phyloP scores from a whole-genome alignment of 2,329 filamentous ascomycete species.

The Diaporthe vaccinii region DNA sequence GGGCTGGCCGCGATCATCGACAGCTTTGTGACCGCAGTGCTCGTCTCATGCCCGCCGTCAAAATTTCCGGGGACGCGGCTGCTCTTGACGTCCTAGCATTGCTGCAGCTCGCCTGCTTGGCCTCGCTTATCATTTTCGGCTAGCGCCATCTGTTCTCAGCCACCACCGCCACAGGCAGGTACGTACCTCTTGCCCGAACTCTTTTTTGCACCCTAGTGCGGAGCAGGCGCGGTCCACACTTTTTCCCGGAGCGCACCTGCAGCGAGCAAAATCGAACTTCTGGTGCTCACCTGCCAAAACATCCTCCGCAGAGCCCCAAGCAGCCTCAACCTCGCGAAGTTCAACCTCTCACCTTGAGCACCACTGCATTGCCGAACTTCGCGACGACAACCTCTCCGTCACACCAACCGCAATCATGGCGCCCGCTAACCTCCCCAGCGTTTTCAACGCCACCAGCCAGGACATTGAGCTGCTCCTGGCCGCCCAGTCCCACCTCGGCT shows the following conservation, averaged over 20 bases:
- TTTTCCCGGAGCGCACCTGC: constrained; percentile 34
- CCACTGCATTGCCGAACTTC: constrained; percentile 39
- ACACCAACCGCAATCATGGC: constrained; percentile 73
- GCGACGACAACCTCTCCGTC: constrained; percentile 46
- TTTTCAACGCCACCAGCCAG: constrained; percentile 97
- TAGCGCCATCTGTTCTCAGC: background rate
- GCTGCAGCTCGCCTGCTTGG: background rate
- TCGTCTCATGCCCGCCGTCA: constrained; percentile 40
- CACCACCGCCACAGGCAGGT: constrained; percentile 15
- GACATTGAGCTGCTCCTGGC: constrained; percentile 99
- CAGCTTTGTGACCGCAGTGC: constrained; percentile 33
- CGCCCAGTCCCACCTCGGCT: constrained; percentile 95
- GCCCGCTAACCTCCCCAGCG: constrained; percentile 90
- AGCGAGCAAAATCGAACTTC: constrained; percentile 18
- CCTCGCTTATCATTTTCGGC: background rate
- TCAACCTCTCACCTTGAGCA: constrained; percentile 40
- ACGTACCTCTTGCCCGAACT: constrained; percentile 7
- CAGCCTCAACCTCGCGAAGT: constrained; percentile 40
- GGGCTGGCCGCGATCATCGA: constrained; percentile 42
- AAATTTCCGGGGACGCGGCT: constrained; percentile 41
- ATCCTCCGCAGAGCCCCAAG: constrained; percentile 20
- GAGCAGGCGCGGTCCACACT: constrained; percentile 38
- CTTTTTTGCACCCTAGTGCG: constrained; percentile 31
- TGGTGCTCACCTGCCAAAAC: constrained; percentile 29
- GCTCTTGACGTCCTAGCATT: constrained; percentile 35